phyloP scores from a whole-genome alignment of 495 filamentous ascomycete species.

The Daldinia loculata region DNA sequence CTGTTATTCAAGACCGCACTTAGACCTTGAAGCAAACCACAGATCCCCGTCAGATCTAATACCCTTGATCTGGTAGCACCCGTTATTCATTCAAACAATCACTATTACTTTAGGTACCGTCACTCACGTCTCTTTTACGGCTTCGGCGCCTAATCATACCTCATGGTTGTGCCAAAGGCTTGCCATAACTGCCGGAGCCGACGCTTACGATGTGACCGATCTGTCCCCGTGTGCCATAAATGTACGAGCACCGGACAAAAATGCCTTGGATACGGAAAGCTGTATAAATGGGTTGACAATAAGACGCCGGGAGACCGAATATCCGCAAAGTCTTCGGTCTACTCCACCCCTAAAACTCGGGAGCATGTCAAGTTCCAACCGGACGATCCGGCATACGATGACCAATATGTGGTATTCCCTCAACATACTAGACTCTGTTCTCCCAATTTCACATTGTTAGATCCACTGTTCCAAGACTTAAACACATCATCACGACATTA shows the following conservation, averaged over 20 bases:
- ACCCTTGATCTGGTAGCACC: not conserved
- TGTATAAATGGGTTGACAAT: slow-evolving; percentile 54
- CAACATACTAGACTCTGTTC: slow-evolving; percentile 20
- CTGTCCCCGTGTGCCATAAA: slow-evolving; percentile 58
- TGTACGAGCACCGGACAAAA: slow-evolving; percentile 57
- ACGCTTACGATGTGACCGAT: slow-evolving; percentile 63
- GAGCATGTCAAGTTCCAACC: slow-evolving; percentile 8
- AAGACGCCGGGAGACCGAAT: slow-evolving; percentile 36
- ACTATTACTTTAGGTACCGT: not conserved
- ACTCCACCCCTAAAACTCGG: not conserved
- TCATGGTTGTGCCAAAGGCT: slow-evolving; percentile 42
- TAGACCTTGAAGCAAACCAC: not conserved
- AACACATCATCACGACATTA: slow-evolving; percentile 54
- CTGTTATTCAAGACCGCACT: not conserved
- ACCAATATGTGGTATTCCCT: not conserved
- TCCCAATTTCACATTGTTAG: slow-evolving; percentile 42
- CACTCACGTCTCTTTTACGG: not conserved
- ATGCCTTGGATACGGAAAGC: slow-evolving; percentile 56
- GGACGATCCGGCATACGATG: not conserved
- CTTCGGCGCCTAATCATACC: slow-evolving; percentile 13
- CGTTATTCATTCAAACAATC: not conserved
- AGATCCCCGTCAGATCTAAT: not conserved
- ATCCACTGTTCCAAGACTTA: slow-evolving; percentile 51
- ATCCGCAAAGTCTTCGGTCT: slow-evolving; percentile 2
- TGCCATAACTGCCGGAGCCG: slow-evolving; percentile 63